Evolutionary conservation across 768 basidiomycete species (phyloP), one percentile per base, ranked within the genome.

Genomic region (Phallus indusiatus): DNA sequence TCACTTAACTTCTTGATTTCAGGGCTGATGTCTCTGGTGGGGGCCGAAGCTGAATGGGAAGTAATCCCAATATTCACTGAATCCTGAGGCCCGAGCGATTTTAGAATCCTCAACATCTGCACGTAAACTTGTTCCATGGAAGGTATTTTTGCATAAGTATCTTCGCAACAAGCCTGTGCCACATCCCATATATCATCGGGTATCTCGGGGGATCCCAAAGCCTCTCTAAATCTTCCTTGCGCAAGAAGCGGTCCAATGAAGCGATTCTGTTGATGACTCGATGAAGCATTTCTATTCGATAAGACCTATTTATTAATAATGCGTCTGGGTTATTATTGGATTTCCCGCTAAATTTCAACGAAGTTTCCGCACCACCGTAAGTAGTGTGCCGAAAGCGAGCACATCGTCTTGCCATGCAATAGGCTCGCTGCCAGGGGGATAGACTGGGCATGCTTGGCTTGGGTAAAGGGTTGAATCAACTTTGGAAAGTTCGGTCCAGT

Each of bases 171-270:
- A 17, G 54, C 62, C 24, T 69, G 61, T 64, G 80, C 67, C 47
- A 80, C 60, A 0, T 17, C 53, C 80, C 81, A 82, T 11, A 81
- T 53, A 12, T 69, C 61, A 60, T 81, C 75, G 52, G 78, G 68
- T 24, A 24, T 48, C 12, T 18, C 12, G 8, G 2, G 33, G 1
- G 20, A 37, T 34, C 35, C 28, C 28, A 28, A 7, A 3, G 28
- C 28, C 18, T 59, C 49, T 14, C 33, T 48, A 34, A 52, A 21
- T 17, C 34, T 59, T 11, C 50, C 50, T 37, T 28, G 28, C 22
- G 50, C 22, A 17, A 59, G 34, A 35, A n/a, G 24, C 33, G 8
- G 42, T 42, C 50, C 22, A 34, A 50, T 42, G 2, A 42, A 33
- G 37, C 34, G 22, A 24, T 51, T 16, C 20, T 24, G 47, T 47